Percentiles rank a stretch among this genome's conserved stretches.
These are phyloP conservation scores for Stagonosporopsis vannaccii DNA, from an alignment of 2,329 filamentous ascomycete species.

Conservation along the genomic window DNA sequence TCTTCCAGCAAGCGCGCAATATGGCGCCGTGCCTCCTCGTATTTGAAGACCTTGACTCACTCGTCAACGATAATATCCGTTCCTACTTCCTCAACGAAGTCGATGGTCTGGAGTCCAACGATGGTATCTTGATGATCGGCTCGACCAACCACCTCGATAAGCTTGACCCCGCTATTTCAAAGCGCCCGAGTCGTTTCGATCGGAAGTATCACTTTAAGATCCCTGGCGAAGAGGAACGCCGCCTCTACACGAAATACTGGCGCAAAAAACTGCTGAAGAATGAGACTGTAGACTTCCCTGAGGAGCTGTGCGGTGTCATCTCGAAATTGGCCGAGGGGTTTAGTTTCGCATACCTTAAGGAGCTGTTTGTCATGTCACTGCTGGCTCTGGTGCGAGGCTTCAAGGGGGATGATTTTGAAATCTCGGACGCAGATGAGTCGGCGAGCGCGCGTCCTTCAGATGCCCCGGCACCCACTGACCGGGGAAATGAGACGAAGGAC, in stretches of 20 bases:
- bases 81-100: slow-evolving; percentile 76
- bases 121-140: slow-evolving; percentile 72
- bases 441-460: slow-evolving; percentile 12
- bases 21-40: slow-evolving; percentile 72
- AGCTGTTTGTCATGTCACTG: slow-evolving; percentile 50
- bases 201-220: slow-evolving; percentile 54
- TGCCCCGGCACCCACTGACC: not conserved
- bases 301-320: slow-evolving; percentile 42
- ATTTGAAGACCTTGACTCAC: slow-evolving; percentile 73
- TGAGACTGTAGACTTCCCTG: slow-evolving; percentile 46
- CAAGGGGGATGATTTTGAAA: slow-evolving; percentile 37
- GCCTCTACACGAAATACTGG: slow-evolving; percentile 53
- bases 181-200: slow-evolving; percentile 55
- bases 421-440: slow-evolving; percentile 33
- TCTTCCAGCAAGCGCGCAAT: slow-evolving; percentile 61
- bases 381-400: slow-evolving; percentile 43
- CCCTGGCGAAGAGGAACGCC: slow-evolving; percentile 44
- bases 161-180: slow-evolving; percentile 67
- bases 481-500: not conserved
- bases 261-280: slow-evolving; percentile 45
- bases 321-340: slow-evolving; percentile 50
- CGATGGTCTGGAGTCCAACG: slow-evolving; percentile 71
- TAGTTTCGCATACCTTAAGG: slow-evolving; percentile 54
- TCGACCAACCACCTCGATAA: slow-evolving; percentile 69
- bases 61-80: slow-evolving; percentile 66